phyloP scores from a whole-genome alignment of 306 rosid species.

The Glycine latifolia region DNA sequence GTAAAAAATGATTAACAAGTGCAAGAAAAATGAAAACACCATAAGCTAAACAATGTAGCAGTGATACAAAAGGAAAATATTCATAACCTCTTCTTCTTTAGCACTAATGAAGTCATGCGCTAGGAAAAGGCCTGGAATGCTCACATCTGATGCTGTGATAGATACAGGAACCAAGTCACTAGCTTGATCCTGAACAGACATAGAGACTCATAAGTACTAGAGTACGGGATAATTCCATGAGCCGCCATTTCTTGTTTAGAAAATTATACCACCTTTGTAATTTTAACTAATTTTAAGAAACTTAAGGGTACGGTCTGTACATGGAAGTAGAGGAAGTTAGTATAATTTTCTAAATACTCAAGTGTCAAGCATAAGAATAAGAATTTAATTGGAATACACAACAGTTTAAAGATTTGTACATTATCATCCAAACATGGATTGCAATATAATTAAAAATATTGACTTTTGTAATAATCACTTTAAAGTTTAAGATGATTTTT shows the following conservation, averaged over 20 bases:
- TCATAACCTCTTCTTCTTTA: constrained; percentile 76
- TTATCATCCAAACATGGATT: too few relatives aligned
- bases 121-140: constrained; percentile 81
- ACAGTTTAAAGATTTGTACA: neutral
- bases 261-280: neutral
- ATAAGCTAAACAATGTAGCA: constrained; percentile 28
- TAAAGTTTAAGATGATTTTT: neutral
- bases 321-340: neutral
- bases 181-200: constrained; percentile 51
- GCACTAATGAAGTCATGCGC: constrained; percentile 72
- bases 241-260: neutral
- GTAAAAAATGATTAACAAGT: neutral
- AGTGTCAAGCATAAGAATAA: neutral
- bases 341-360: neutral
- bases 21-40: constrained; percentile 19
- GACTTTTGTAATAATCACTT: neutral
- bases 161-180: constrained; percentile 60
- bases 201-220: constrained; percentile 37
- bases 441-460: neutral
- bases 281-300: neutral
- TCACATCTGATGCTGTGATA: constrained; percentile 69
- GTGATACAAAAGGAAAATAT: constrained; percentile 36
- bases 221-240: neutral
- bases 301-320: neutral
- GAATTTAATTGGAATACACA: too few relatives aligned